Evolutionary conservation across 108 stramenopile genomes (phyloP).

Genomic region (Nitzschia inconspicua): DNA sequence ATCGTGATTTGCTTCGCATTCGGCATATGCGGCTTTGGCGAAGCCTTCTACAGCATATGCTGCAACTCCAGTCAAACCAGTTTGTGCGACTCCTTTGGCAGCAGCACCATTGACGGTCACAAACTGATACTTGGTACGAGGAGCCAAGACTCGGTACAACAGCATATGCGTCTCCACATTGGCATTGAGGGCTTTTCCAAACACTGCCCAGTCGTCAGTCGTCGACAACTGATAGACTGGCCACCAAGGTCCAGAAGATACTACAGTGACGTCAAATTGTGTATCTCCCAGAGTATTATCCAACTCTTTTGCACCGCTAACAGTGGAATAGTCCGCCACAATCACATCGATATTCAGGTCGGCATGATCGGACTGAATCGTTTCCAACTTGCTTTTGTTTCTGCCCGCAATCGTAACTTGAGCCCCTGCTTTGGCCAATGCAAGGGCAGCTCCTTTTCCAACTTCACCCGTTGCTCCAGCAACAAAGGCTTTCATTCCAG

Average conservation of each 20-base stretch:
- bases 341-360: neutral
- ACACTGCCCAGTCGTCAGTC: neutral
- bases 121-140: neutral
- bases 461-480: conserved; percentile 17
- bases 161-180: conserved; percentile 8
- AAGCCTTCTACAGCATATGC: conserved; percentile 2
- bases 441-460: conserved; percentile 3
- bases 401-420: neutral
- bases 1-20: neutral
- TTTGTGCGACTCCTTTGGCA: neutral
- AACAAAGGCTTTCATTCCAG: neutral
- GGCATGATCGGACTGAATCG: neutral
- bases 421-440: conserved; percentile 5
- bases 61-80: conserved; percentile 9
- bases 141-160: conserved; percentile 8
- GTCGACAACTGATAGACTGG: neutral
- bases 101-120: conserved; percentile 13
- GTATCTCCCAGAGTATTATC: neutral
- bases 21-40: neutral
- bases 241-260: conserved; percentile 16
- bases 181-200: conserved; percentile 4
- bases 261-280: neutral
- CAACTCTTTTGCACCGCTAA: neutral
- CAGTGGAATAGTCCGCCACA: conserved; percentile 6
- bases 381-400: neutral